phyloP scores from a whole-genome alignment of 2,329 filamentous ascomycete species.

The Xenoacremonium recifei region DNA sequence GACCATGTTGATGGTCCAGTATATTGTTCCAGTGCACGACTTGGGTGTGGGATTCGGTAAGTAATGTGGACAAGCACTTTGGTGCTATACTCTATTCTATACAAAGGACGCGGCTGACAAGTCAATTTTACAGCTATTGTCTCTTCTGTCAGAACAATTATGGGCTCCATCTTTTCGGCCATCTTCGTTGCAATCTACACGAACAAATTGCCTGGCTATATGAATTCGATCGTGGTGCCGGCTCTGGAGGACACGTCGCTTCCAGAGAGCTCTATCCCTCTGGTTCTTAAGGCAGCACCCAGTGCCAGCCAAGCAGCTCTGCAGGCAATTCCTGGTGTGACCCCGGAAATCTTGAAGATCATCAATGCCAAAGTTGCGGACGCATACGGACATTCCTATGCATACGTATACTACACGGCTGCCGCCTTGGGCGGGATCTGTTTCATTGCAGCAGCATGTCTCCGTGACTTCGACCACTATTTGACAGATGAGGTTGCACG shows the following conservation, averaged over 20 bases:
- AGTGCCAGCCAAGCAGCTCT: conserved; percentile 8
- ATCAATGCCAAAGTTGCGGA: conserved; percentile 9
- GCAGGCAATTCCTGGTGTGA: conserved; percentile 16
- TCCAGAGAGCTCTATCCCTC: conserved; percentile 2
- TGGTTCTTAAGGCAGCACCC: conserved; percentile 6
- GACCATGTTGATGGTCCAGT: conserved; percentile 21
- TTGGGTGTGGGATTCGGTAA: conserved; percentile 17
- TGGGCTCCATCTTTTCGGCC: conserved; percentile 12
- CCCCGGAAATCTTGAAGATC: conserved; percentile 7
- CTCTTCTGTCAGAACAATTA: conserved; percentile 9
- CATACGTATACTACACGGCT: conserved; percentile 17
- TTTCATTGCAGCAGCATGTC: conserved; percentile 9
- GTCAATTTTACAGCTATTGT: conserved; percentile 9
- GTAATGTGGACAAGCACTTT: background rate
- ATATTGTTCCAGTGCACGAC: conserved; percentile 14
- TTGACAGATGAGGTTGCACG: conserved; percentile 15
- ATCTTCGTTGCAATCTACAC: conserved; percentile 15
- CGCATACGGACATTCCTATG: conserved; percentile 13
- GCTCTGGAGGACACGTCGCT: conserved; percentile 13
- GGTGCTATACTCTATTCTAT: too few species aligned
- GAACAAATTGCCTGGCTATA: conserved; percentile 15
- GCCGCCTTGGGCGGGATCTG: conserved; percentile 11
- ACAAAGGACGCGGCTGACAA: too few species aligned
- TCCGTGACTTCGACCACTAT: conserved; percentile 18
- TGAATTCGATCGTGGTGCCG: conserved; percentile 9